A percentile compares a stretch with the other conserved stretches of the same genome.
Evolutionary conservation across 208 protist species (phyloP).

Genomic region (Trypanosoma lewisi): DNA sequence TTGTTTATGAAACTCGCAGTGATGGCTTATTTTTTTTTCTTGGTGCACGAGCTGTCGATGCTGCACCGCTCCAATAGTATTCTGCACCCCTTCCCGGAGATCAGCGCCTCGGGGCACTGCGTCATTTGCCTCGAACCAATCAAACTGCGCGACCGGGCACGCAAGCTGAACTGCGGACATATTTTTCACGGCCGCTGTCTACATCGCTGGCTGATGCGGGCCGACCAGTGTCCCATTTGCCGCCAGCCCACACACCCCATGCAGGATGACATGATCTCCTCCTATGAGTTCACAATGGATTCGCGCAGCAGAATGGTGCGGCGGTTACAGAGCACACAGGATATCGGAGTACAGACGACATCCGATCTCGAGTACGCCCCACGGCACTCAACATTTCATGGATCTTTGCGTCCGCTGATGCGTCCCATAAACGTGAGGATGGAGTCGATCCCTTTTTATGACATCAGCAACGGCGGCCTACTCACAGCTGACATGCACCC

Average conservation of each 20-base stretch:
- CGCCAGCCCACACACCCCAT: constrained; percentile 32
- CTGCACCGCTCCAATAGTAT: constrained; percentile 43
- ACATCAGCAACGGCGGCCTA: background rate
- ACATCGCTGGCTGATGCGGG: constrained; percentile 66
- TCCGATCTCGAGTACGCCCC: constrained; percentile 5
- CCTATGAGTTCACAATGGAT: background rate
- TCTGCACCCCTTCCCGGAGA: constrained; percentile 47
- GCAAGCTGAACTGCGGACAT: constrained; percentile 78
- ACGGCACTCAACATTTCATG: constrained; percentile 10
- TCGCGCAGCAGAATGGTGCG: background rate
- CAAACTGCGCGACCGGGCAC: constrained; percentile 29
- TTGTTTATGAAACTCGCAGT: constrained; percentile 52
- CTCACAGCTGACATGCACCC: background rate
- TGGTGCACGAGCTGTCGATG: constrained; percentile 20
- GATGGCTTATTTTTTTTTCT: constrained; percentile 37
- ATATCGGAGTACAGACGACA: constrained; percentile 25
- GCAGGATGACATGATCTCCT: background rate
- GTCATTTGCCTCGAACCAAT: constrained; percentile 79
- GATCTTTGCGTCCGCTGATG: constrained; percentile 13
- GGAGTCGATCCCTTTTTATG: background rate
- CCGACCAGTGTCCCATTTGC: constrained; percentile 66
- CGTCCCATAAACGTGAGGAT: background rate
- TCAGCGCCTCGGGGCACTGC: constrained; percentile 42
- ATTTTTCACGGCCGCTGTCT: constrained; percentile 78
- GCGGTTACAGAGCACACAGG: constrained; percentile 2